Evolutionary conservation across 202 grass and related monocot genomes (phyloP).

Genomic region (Saccharum hybrid): DNA sequence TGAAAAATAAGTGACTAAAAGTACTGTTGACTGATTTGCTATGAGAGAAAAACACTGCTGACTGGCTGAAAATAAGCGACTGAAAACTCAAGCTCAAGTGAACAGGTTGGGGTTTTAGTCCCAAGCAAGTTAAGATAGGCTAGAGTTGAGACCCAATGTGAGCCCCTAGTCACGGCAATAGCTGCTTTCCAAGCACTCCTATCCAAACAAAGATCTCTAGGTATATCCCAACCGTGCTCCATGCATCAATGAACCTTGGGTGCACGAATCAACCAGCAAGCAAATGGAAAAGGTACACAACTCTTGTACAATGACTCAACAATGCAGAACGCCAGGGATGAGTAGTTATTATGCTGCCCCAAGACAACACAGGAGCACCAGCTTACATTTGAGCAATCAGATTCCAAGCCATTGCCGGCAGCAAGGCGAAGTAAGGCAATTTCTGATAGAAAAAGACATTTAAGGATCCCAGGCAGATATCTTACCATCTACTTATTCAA

Average conservation of each 20-base stretch:
- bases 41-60: too few species aligned
- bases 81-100: too few species aligned
- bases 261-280: not conserved
- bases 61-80: too few species aligned
- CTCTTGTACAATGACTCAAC: not conserved
- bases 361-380: not conserved
- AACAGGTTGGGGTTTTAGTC: too few species aligned
- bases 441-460: not conserved
- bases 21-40: too few species aligned
- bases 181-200: too few species aligned
- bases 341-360: not conserved
- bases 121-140: too few species aligned
- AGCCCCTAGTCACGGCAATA: too few species aligned
- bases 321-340: not conserved
- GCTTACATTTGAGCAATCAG: not conserved
- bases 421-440: not conserved
- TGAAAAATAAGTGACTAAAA: too few species aligned
- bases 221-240: not conserved
- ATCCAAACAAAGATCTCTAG: too few species aligned
- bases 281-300: not conserved
- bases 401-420: not conserved
- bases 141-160: too few species aligned
- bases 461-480: not conserved
- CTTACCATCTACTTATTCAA: conserved; percentile 32
- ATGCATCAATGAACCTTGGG: not conserved